Conservation (phyloP, 2,329 filamentous ascomycete genomes). For the Talaromyces marneffei region DNA sequence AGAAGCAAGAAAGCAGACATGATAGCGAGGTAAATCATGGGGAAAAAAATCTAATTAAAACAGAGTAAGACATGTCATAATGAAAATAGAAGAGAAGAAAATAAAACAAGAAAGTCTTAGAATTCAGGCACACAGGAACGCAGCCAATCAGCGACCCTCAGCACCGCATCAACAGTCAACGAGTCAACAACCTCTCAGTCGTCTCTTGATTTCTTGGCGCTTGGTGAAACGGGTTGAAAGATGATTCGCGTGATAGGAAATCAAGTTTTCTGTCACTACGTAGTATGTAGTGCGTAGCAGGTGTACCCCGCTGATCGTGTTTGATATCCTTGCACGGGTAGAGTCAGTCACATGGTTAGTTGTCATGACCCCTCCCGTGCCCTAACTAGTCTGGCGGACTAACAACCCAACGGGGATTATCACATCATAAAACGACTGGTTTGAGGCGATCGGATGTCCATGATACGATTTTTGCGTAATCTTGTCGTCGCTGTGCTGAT, state of each 20-base stretch:
- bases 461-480: neutral
- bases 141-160: neutral
- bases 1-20: neutral
- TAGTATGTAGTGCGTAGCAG: no score
- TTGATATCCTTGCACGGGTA: neutral
- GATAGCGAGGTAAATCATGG: neutral
- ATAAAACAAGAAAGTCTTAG: neutral
- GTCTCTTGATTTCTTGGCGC: neutral
- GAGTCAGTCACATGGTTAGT: constrained; percentile 1
- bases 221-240: neutral
- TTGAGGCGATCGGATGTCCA: neutral
- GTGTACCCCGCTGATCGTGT: neutral
- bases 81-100: neutral
- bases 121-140: neutral
- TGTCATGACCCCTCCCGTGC: constrained; percentile 1
- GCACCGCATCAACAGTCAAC: neutral
- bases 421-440: neutral
- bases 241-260: neutral
- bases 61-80: neutral
- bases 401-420: neutral
- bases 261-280: neutral
- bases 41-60: neutral
- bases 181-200: neutral
- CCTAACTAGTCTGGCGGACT: neutral
- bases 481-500: neutral